A percentile compares a stretch with the other conserved stretches of the same genome.
Evolutionary conservation across 768 basidiomycete genomes (phyloP).

Genomic region (Hemileccinum impolitum): DNA sequence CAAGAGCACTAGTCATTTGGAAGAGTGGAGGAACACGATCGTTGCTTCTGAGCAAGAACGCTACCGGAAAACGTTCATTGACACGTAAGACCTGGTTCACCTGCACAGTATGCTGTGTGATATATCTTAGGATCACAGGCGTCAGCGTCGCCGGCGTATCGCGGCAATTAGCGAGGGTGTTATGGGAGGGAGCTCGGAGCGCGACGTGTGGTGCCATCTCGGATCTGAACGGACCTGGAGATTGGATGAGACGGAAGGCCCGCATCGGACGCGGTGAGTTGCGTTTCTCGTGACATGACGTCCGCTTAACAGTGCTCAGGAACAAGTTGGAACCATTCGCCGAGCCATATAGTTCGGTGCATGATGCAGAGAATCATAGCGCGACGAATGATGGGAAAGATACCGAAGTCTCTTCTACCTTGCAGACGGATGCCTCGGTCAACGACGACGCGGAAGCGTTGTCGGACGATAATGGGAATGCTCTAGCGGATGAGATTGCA

Average conservation of each 20-base stretch:
- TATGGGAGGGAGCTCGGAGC: conserved; percentile 62
- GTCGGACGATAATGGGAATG: conserved; percentile 29
- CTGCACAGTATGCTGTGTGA: neutral
- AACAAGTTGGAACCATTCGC: conserved; percentile 72
- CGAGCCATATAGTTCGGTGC: conserved; percentile 39
- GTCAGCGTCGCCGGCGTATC: conserved; percentile 73
- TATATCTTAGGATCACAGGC: conserved; percentile 40
- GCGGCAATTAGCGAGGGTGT: conserved; percentile 59
- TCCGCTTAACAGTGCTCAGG: conserved; percentile 35
- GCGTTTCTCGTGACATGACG: neutral
- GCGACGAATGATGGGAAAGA: conserved; percentile 38
- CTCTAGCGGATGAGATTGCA: conserved; percentile 70
- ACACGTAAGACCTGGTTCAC: conserved; percentile 46
- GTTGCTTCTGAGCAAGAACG: conserved; percentile 68
- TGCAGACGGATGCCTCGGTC: conserved; percentile 13
- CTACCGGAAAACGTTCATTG: conserved; percentile 65
- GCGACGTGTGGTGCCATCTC: conserved; percentile 76
- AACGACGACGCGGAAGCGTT: conserved; percentile 14
- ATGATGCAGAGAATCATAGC: conserved; percentile 21
- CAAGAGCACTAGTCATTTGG: conserved; percentile 59
- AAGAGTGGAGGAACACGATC: conserved; percentile 73
- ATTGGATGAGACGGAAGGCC: conserved; percentile 90
- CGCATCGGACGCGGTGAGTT: conserved; percentile 74
- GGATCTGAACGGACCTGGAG: conserved; percentile 58
- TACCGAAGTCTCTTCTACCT: conserved; percentile 46